Evolutionary conservation across 352 stramenopile genomes (phyloP), one percentile per base, ranked within the genome.

Genomic region (Phytopythium delawarense): DNA sequence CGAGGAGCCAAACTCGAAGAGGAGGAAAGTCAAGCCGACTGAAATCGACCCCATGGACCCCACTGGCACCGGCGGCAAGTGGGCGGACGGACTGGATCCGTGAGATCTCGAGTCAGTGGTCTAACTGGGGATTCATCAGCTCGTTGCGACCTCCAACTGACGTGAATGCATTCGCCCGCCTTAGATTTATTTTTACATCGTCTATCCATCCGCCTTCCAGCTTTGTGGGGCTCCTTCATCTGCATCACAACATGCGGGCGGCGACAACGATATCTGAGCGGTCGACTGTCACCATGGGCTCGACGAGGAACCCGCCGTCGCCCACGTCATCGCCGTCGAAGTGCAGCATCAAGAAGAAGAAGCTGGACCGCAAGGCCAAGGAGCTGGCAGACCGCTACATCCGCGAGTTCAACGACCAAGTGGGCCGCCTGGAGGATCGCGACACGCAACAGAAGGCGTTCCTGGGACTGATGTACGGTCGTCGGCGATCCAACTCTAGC

Each of bases 361-460:
- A 84, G 50, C 61, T 74, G n/a, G 63, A 74, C 49, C 70, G 68
- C 34, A 87, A 87, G 61, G 57, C 65, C 2, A 78, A 78, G 39
- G 78, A 87, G 32, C 67, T 60, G 40, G 49, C 72, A 25, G n/a
- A 53, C 4, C 62, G 74, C 21, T 71, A 67, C 25, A 69, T 88
- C 34, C 68, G 42, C 9, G 74, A 76, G 23, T 61, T 89, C 5
- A 85, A 74, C 48, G 59, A 71, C 25, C 54, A 71, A 56, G 78
- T 91, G n/a, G 72, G 75, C 8, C 80, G 77, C 15, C 66, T 91
- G 7, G 79, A 91, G 60, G 79, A 91, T 44, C 73, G 75, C 20
- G 81, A 91, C 48, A 91, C 79, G 1, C 81, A 90, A 54, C 81
- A 87, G 9, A 74, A 80, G 67, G 75, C 81, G 6, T 89, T 89